Base-by-base conservation (phyloP, 306 rosid species). In the Aeschynomene evenia region DNA sequence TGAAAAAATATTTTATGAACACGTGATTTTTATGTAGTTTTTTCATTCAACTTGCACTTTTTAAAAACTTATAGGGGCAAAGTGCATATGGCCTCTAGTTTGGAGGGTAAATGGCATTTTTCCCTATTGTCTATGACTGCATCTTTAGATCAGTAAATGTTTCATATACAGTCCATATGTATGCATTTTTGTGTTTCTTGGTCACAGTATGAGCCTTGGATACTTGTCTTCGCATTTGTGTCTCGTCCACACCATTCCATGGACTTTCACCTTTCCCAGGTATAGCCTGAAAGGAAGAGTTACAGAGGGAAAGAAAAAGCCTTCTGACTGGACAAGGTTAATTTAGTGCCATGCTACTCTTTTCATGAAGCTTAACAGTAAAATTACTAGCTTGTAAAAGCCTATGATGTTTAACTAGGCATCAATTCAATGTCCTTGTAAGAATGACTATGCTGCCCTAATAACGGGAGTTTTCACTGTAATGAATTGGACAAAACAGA, bases 231-330 rank as follows among this genome's bases (percentile, higher is more conserved):
- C 76, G 51, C 77, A 55, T 74, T 74, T 74, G 57, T 42, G 62
- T 58, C 53, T 55, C 64, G 18, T 55, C 77, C 65, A 46, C 73
- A 54, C 71, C 70, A 74, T 69, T 66, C 57, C 64, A 39, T 72
- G 74, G 68, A 60, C 58, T 71, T 78, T 78, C 70, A 71, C 19
- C 77, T 50, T 56, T 77, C 74, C 78, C 68, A 57, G 63, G 71
- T 73, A 73, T 75, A 77, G 75, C 82, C 65, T 73, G 82, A 69
- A 58, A 56, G 80, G 74, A 77, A 73, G 80, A 60, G 70, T 68
- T 69, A 73, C 68, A 50, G 80, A 69, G 80, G 77, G 68, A 72
- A 66, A 73, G 68, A 66, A 77, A 37, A 77, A 75, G 77, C 75
- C 52, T 72, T 77, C 79, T 68, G 74, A 73, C 78, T 71, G 46